A percentile compares a stretch with the other conserved stretches of the same genome.
These are phyloP conservation scores for Starmera dryadoides DNA, from an alignment of 805 yeast species.

Conservation along the genomic window DNA sequence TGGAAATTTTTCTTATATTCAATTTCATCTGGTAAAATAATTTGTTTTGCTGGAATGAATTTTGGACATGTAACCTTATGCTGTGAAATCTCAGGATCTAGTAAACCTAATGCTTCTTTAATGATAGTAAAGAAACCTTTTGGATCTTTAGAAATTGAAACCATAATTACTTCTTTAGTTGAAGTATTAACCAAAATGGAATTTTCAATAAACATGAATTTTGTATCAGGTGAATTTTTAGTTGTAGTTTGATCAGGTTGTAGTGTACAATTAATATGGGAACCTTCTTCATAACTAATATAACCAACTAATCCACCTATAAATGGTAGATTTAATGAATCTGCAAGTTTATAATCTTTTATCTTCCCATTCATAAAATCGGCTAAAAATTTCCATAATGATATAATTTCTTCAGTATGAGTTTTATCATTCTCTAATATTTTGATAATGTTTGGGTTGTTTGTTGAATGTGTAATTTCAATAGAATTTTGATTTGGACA, in stretches of 20 bases:
- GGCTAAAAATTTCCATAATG: conserved; percentile 51
- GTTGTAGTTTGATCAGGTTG: conserved; percentile 23
- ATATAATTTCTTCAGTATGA: conserved; percentile 5
- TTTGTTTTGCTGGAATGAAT: conserved; percentile 17
- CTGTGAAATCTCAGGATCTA: conserved; percentile 3
- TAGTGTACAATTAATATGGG: conserved; percentile 25
- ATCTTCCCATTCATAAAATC: conserved; percentile 34
- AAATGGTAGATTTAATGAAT: conserved; percentile 53
- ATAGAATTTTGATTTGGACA: conserved; percentile 40
- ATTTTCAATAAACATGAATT: conserved; percentile 63
- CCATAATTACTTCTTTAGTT: conserved; percentile 37
- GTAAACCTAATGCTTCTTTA: conserved; percentile 19
- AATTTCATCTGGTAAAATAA: conserved; percentile 42
- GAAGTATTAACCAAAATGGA: conserved; percentile 48
- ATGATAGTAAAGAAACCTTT: conserved; percentile 1
- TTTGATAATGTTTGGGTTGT: conserved; percentile 13
- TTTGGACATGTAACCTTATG: conserved; percentile 3
- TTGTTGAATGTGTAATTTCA: conserved; percentile 57
- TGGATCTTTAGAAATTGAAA: conserved; percentile 32
- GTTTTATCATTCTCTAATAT: neutral
- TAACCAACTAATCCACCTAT: conserved; percentile 89
- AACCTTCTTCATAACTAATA: conserved; percentile 84
- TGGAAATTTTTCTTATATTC: conserved; percentile 49
- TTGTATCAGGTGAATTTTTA: conserved; percentile 58
- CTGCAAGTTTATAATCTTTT: conserved; percentile 4